Conservation (phyloP, 345 rosid species). For the Populus deltoides region DNA sequence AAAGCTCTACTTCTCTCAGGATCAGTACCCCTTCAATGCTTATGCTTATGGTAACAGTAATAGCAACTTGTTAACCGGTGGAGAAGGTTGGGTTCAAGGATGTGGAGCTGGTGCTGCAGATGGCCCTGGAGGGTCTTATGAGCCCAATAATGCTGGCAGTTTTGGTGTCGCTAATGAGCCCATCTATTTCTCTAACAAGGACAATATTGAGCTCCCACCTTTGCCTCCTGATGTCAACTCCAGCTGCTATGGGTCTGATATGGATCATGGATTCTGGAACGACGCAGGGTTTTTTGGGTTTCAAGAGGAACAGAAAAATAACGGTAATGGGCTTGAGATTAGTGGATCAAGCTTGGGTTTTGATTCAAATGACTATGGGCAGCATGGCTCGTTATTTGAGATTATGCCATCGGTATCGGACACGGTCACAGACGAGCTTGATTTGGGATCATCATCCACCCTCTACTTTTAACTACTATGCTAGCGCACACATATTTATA, state of each 20-base stretch:
- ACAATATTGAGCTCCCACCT: constrained; percentile 72
- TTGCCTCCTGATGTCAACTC: constrained; percentile 68
- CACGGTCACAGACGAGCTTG: constrained; percentile 38
- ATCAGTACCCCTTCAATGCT: not conserved
- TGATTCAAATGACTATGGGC: constrained; percentile 27
- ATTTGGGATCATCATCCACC: constrained; percentile 40
- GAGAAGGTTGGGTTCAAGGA: constrained; percentile 3
- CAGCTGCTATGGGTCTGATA: constrained; percentile 33
- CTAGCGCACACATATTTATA: not conserved
- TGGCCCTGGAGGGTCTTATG: constrained; percentile 21
- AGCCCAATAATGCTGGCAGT: constrained; percentile 29
- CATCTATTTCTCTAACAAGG: constrained; percentile 6
- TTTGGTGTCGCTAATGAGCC: constrained; percentile 20
- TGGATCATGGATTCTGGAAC: constrained; percentile 38
- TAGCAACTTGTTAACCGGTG: not conserved
- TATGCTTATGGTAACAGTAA: not conserved
- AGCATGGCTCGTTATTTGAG: constrained; percentile 31
- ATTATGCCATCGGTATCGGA: constrained; percentile 29
- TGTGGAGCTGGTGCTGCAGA: not conserved
- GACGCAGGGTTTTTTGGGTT: constrained; percentile 33
- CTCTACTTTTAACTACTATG: constrained; percentile 13
- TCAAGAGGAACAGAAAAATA: constrained; percentile 14
- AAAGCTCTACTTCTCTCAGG: not conserved
- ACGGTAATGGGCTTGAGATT: constrained; percentile 5
- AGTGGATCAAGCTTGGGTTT: constrained; percentile 27